Evolutionary conservation across 306 rosid species (phyloP), one percentile per base, ranked within the genome.

Genomic region (Acacia melanoxylon): DNA sequence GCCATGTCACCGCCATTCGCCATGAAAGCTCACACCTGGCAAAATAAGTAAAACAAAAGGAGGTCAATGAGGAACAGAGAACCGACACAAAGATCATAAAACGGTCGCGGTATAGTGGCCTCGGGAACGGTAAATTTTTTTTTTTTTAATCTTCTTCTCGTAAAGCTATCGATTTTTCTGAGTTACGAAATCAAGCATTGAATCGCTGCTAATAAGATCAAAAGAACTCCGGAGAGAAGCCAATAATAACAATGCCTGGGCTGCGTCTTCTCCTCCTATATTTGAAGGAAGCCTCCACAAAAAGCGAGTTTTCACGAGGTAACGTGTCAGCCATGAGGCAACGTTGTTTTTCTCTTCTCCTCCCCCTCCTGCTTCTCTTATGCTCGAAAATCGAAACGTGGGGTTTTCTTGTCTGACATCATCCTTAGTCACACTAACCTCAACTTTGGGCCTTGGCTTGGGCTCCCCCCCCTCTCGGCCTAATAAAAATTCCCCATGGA

Each of bases 201-300:
- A 35, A 41, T 54, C 88, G 88, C 77, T 74, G 81, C 69, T 85
- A 5, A 52, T 85, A 5, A 52, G 82, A 49, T 69, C 51, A 63
- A 61, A 14, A 24, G 65, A 22, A 82, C 62, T 54, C 20, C 41
- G 74, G 90, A 87, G 81, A 88, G 67, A 76, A 88, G 90, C 82
- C 41, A 6, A 37, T 74, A 58, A 66, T 82, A 81, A 37, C 67
- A 83, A 20, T 8, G 27, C 1, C 25, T n/a, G 4, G 24, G 29
- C 62, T 8, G 62, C 62, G 62, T 20, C 10, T 56, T 89, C 81
- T 84, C 54, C 97, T 91, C 98, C 73, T 86, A 35, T 76, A 91
- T 90, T 83, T 83, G 41, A 37, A 37, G 41, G 65, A 89, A 45
- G 33, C 51, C 51, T 46, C 81, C 80, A 77, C 69, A 35, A n/a